These are phyloP conservation scores for Microascus cirrosus DNA, from an alignment of 2,329 filamentous ascomycete genomes.

Conservation along the genomic window DNA sequence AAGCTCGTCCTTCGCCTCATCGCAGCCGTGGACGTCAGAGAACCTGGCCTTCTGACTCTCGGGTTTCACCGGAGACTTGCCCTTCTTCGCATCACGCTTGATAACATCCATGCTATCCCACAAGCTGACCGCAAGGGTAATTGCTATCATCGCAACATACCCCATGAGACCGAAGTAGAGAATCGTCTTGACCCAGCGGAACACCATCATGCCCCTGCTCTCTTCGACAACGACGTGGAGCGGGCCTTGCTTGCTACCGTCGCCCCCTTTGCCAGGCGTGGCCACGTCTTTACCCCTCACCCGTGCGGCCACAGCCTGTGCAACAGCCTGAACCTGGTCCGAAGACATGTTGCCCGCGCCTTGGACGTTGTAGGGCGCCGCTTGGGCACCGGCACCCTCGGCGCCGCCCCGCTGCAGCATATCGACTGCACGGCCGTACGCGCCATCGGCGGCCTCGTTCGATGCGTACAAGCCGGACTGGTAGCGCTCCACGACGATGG, in stretches of 20 bases:
- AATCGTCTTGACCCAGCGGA: constrained; percentile 86
- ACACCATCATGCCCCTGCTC: constrained; percentile 64
- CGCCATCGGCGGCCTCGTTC: constrained; percentile 65
- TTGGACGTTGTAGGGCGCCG: constrained; percentile 17
- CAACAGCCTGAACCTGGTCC: constrained; percentile 64
- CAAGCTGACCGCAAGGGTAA: constrained; percentile 59
- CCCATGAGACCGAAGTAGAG: constrained; percentile 65
- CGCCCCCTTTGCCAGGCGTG: constrained; percentile 38
- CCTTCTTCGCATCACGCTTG: constrained; percentile 64
- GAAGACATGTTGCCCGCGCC: constrained; percentile 32
- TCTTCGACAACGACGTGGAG: constrained; percentile 95
- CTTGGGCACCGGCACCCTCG: constrained; percentile 3
- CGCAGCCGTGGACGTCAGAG: constrained; percentile 88
- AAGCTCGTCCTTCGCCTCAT: constrained; percentile 96
- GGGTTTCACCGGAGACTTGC: constrained; percentile 77
- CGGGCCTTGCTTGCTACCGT: constrained; percentile 70
- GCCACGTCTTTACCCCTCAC: constrained; percentile 57
- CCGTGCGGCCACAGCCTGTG: constrained; percentile 69
- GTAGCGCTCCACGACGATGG: constrained; percentile 84
- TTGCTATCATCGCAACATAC: constrained; percentile 68
- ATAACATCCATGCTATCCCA: constrained; percentile 64
- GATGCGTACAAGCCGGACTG: constrained; percentile 75
- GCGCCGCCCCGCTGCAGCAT: constrained; percentile 7
- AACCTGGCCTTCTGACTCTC: constrained; percentile 89
- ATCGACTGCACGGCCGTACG: constrained; percentile 44